Percentiles rank a stretch among this genome's conserved stretches.
phyloP scores from a whole-genome alignment of 208 protist species.

The Leishmania turanica region DNA sequence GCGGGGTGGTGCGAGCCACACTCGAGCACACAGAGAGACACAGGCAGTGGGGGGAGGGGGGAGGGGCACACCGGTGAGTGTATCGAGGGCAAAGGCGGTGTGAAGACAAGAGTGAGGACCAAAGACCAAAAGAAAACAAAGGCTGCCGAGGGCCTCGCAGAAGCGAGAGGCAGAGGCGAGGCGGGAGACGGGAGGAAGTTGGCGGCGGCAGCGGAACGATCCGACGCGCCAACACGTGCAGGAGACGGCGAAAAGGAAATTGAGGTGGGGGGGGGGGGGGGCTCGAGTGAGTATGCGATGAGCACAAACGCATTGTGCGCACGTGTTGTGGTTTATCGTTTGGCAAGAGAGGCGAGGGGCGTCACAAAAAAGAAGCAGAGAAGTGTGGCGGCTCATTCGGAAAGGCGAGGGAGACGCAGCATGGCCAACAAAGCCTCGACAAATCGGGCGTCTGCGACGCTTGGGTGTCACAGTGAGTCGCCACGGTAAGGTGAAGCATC shows the following conservation, averaged over 20 bases:
- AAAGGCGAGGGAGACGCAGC: not conserved
- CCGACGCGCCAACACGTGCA: not conserved
- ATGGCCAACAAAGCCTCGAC: not conserved
- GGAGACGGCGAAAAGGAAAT: not conserved
- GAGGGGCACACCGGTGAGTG: not conserved
- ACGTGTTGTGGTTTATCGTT: not conserved
- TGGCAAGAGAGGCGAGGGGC: not conserved
- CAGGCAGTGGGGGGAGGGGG: not conserved
- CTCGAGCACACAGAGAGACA: constrained; percentile 1
- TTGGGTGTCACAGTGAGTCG: not conserved
- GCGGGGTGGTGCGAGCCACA: not conserved
- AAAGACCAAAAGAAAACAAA: not conserved
- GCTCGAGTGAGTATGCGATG: not conserved
- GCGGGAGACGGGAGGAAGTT: not conserved
- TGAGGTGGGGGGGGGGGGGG: not conserved
- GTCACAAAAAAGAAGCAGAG: constrained; percentile 16
- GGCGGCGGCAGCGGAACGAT: not conserved
- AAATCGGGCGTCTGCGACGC: not conserved
- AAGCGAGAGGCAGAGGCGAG: not conserved
- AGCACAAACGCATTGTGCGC: not conserved
- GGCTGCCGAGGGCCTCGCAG: not conserved
- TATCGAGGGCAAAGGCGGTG: not conserved
- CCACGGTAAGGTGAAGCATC: not conserved
- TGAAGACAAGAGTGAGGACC: constrained; percentile 1
- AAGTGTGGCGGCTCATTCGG: not conserved